A percentile compares a stretch with the other conserved stretches of the same genome.
Evolutionary conservation across 2,329 filamentous ascomycete species (phyloP).

Genomic region (Coniochaeta prunicola): DNA sequence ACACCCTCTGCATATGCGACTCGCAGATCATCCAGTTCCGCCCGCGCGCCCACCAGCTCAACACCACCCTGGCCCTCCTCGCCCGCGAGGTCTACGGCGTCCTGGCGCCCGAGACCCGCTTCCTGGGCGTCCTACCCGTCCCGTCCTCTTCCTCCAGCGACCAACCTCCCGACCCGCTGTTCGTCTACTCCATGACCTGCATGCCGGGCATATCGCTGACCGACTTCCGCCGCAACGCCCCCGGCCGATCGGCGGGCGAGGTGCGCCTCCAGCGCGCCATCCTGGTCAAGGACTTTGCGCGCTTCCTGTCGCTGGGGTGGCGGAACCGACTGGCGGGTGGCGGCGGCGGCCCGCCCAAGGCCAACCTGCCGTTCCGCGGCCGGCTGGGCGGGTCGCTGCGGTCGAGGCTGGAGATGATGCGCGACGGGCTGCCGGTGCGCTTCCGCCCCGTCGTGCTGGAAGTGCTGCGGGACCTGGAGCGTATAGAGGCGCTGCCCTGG

Average conservation of each 20-base stretch:
- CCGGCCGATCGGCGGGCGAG: slow-evolving; percentile 3
- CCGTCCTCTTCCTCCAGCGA: neutral
- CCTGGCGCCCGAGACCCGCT: slow-evolving; percentile 33
- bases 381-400: slow-evolving; percentile 32
- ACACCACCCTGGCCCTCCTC: slow-evolving; percentile 26
- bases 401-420: slow-evolving; percentile 30
- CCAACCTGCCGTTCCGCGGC: slow-evolving; percentile 13
- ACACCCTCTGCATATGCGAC: slow-evolving; percentile 34
- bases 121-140: slow-evolving; percentile 16
- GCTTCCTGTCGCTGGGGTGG: slow-evolving; percentile 31
- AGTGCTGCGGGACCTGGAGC: slow-evolving; percentile 19
- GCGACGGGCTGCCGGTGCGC: slow-evolving; percentile 24
- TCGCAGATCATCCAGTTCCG: slow-evolving; percentile 39
- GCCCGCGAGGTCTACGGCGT: slow-evolving; percentile 31
- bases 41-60: slow-evolving; percentile 31
- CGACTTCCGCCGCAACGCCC: slow-evolving; percentile 16
- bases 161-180: slow-evolving; percentile 12
- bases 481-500: slow-evolving; percentile 40
- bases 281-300: slow-evolving; percentile 33
- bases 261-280: slow-evolving; percentile 10
- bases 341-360: too few relatives aligned
- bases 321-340: slow-evolving; percentile 12
- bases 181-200: slow-evolving; percentile 33
- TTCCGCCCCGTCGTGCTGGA: slow-evolving; percentile 19
- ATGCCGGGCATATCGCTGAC: slow-evolving; percentile 33